These are phyloP conservation scores for Penicillium soppii DNA, from an alignment of 495 filamentous ascomycete genomes.

Conservation along the genomic window DNA sequence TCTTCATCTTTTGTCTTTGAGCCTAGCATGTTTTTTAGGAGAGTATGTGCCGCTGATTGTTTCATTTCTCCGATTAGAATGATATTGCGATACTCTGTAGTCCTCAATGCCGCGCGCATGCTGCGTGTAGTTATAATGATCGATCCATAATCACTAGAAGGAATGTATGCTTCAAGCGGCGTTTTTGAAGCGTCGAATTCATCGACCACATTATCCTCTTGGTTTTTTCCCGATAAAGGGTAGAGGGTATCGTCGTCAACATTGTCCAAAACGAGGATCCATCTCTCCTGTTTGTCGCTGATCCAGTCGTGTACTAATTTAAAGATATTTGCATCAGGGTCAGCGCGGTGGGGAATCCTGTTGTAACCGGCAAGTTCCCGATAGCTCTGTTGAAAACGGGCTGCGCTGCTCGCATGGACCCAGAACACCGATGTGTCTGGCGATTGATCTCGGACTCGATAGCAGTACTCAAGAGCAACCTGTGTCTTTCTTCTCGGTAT, in stretches of 20 bases:
- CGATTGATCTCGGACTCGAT: slow-evolving; percentile 31
- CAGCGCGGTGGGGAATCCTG: slow-evolving; percentile 32
- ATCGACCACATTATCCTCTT: slow-evolving; percentile 20
- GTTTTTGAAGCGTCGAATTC: slow-evolving; percentile 1
- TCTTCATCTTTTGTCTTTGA: too few relatives aligned
- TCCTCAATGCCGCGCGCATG: too few relatives aligned
- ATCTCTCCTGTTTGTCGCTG: slow-evolving; percentile 21
- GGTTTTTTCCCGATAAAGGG: background rate
- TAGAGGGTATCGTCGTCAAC: slow-evolving; percentile 25
- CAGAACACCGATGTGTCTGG: slow-evolving; percentile 51
- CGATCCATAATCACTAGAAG: too few relatives aligned
- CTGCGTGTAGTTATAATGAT: too few relatives aligned
- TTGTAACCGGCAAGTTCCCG: slow-evolving; percentile 36
- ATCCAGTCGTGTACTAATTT: slow-evolving; percentile 41
- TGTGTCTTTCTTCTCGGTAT: slow-evolving; percentile 32
- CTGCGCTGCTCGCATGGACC: slow-evolving; percentile 40
- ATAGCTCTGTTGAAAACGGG: slow-evolving; percentile 40
- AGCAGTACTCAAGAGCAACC: slow-evolving; percentile 40
- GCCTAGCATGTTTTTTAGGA: too few relatives aligned
- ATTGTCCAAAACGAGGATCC: slow-evolving; percentile 15
- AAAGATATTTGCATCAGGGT: slow-evolving; percentile 41
- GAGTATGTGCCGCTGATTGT: too few relatives aligned
- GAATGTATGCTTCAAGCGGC: slow-evolving; percentile 36
- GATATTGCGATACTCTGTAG: too few relatives aligned
- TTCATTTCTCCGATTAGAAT: too few relatives aligned